Conservation (phyloP, 2,329 filamentous ascomycete species). For the Aureobasidium sp. region DNA sequence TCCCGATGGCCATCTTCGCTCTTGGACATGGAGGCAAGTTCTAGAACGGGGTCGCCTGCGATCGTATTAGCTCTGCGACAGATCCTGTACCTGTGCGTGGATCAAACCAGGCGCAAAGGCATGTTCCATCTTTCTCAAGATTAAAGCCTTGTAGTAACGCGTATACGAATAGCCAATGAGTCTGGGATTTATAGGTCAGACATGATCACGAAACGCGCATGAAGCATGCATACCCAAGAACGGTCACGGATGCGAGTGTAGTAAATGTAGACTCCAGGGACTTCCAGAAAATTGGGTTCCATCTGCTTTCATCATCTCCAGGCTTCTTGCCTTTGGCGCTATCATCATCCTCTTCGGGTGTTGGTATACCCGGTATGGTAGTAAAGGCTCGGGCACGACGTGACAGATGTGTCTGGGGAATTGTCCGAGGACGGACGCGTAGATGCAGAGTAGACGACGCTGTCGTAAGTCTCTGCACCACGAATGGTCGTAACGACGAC, state of each 20-base stretch:
- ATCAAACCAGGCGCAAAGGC: slow-evolving; percentile 82
- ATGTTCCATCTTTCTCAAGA: slow-evolving; percentile 85
- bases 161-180: slow-evolving; percentile 38
- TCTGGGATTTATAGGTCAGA: slow-evolving; percentile 1
- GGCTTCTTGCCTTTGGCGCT: neutral
- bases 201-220: neutral
- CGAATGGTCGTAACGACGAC: neutral
- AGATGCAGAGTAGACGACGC: neutral
- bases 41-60: slow-evolving; percentile 59
- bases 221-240: neutral
- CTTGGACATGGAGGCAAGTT: slow-evolving; percentile 45
- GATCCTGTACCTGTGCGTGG: neutral
- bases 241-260: slow-evolving; percentile 5
- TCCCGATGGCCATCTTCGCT: slow-evolving; percentile 17
- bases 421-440: neutral
- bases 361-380: slow-evolving; percentile 5
- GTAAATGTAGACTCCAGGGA: neutral
- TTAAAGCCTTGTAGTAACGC: slow-evolving; percentile 71
- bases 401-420: neutral
- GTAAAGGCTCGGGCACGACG: neutral
- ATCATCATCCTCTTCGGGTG: slow-evolving; percentile 9
- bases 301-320: neutral
- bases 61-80: neutral
- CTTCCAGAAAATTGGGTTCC: slow-evolving; percentile 12
- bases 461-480: neutral